A percentile compares a stretch with the other conserved stretches of the same genome.
Conservation (phyloP, 2,329 filamentous ascomycete genomes). For the Cladosporium velox region DNA sequence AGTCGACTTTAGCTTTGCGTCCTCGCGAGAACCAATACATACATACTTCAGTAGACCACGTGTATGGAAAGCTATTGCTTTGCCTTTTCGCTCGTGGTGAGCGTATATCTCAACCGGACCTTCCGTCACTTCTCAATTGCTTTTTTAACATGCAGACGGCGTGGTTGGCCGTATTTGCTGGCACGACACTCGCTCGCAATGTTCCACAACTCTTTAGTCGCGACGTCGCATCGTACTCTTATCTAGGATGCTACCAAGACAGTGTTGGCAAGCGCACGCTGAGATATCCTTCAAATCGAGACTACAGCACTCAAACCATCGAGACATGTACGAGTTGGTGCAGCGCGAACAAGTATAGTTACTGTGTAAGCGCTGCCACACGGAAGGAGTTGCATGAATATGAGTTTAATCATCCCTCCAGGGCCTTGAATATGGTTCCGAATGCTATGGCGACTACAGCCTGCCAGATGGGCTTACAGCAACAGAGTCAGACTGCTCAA, state of each 20-base stretch:
- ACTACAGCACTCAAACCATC: constrained; percentile 31
- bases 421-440: constrained; percentile 35
- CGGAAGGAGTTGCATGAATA: neutral
- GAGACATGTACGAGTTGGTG: constrained; percentile 36
- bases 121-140: neutral
- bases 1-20: neutral
- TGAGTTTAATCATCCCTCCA: neutral
- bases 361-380: constrained; percentile 24
- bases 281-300: constrained; percentile 22
- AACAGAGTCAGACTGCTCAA: constrained; percentile 26
- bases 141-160: neutral
- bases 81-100: neutral
- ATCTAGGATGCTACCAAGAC: constrained; percentile 37
- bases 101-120: neutral
- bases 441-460: constrained; percentile 37
- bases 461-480: constrained; percentile 21
- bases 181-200: neutral
- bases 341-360: constrained; percentile 30
- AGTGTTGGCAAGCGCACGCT: constrained; percentile 27
- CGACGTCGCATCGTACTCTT: constrained; percentile 18
- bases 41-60: neutral
- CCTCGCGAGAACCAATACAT: neutral
- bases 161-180: neutral
- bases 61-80: neutral
- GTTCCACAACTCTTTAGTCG: neutral